Conservation (phyloP, 129 eudicot genomes). For the Erigeron canadensis region DNA sequence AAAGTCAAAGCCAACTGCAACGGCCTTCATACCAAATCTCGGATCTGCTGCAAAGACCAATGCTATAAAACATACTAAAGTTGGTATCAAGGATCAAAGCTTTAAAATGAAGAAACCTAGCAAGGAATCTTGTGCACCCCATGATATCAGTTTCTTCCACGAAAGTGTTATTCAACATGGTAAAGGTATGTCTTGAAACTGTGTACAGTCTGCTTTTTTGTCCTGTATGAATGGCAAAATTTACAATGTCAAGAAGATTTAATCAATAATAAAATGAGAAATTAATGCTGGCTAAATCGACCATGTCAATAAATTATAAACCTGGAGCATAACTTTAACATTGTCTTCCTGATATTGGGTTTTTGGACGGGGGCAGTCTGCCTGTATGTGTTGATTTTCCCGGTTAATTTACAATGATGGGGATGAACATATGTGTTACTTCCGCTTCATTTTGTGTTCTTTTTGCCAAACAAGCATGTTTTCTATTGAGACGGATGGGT, state of each 20-base stretch:
- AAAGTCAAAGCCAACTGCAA: slow-evolving; percentile 12
- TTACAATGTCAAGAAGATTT: neutral
- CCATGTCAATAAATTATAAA: neutral
- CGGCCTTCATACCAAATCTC: slow-evolving; percentile 12
- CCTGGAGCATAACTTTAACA: no score
- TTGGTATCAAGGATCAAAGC: slow-evolving; percentile 17
- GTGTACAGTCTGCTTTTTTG: neutral
- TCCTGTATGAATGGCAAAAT: neutral
- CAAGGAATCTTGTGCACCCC: neutral
- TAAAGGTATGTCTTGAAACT: slow-evolving; percentile 27
- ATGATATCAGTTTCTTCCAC: slow-evolving; percentile 26
- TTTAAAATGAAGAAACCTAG: slow-evolving; percentile 22
- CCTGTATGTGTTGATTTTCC: no score
- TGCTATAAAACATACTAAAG: slow-evolving; percentile 14
- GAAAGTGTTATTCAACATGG: slow-evolving; percentile 42
- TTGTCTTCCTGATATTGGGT: no score
- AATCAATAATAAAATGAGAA: neutral
- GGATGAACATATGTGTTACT: neutral
- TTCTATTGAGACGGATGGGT: neutral
- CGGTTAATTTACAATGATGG: neutral
- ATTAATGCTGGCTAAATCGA: neutral
- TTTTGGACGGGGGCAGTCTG: no score
- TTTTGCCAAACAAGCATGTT: neutral
- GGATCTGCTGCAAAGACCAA: neutral
- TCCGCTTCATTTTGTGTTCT: neutral